Conservation (phyloP, 768 basidiomycete genomes). For the button mushroom (Agaricus bisporus) region DNA sequence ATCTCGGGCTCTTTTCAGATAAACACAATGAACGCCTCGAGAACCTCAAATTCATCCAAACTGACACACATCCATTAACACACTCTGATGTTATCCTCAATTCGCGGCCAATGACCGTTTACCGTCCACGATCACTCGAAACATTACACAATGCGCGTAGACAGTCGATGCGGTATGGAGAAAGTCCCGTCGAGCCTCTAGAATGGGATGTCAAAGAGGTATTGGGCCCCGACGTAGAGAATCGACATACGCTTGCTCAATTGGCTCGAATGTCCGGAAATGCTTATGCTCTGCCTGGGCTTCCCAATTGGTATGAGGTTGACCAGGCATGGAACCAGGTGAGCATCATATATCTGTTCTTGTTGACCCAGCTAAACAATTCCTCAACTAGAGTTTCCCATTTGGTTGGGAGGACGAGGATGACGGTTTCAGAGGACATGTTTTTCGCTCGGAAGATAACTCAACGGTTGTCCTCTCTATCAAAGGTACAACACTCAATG, state of each 20-base stretch:
- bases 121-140: slow-evolving; percentile 48
- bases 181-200: slow-evolving; percentile 38
- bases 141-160: slow-evolving; percentile 47
- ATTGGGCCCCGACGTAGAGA: slow-evolving; percentile 71
- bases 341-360: slow-evolving; percentile 17
- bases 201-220: slow-evolving; percentile 68
- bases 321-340: slow-evolving; percentile 67
- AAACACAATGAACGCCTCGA: neutral
- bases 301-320: slow-evolving; percentile 77
- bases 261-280: slow-evolving; percentile 87
- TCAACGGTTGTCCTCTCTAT: slow-evolving; percentile 82
- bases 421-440: slow-evolving; percentile 86
- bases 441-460: slow-evolving; percentile 76
- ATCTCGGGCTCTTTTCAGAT: slow-evolving; percentile 14
- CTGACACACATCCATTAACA: slow-evolving; percentile 11
- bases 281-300: slow-evolving; percentile 74
- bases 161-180: slow-evolving; percentile 39
- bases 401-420: slow-evolving; percentile 65
- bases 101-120: slow-evolving; percentile 50
- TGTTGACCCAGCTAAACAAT: neutral
- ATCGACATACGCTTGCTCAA: slow-evolving; percentile 73
- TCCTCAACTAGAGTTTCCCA: slow-evolving; percentile 57
- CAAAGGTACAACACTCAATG: slow-evolving; percentile 80
- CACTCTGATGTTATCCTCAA: slow-evolving; percentile 25
- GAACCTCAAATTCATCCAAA: slow-evolving; percentile 13